Evolutionary conservation across 2,329 filamentous ascomycete species (phyloP).

Genomic region (Cordyceps javanica): DNA sequence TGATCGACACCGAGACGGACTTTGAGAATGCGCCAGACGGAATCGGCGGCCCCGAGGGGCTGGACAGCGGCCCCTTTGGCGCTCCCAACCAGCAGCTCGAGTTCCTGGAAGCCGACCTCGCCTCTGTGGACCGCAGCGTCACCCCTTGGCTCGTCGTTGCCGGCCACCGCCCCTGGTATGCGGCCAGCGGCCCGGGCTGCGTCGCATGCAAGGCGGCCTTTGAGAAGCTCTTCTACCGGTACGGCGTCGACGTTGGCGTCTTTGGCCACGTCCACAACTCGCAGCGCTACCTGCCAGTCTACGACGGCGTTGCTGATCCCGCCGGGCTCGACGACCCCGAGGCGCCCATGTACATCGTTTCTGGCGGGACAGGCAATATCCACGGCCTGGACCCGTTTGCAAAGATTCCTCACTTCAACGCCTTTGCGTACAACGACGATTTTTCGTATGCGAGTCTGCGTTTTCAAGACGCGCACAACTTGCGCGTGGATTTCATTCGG

Average conservation of each 20-base stretch:
- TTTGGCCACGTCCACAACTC: slow-evolving; percentile 56
- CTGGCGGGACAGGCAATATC: slow-evolving; percentile 51
- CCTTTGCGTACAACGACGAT: slow-evolving; percentile 44
- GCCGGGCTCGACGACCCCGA: slow-evolving; percentile 30
- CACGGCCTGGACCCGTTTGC: slow-evolving; percentile 25
- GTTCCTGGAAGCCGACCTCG: slow-evolving; percentile 50
- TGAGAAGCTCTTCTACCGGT: slow-evolving; percentile 46
- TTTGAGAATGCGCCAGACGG: slow-evolving; percentile 23
- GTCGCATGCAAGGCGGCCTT: slow-evolving; percentile 44
- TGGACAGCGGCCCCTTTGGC: slow-evolving; percentile 46
- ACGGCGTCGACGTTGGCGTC: slow-evolving; percentile 50
- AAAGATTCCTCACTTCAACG: slow-evolving; percentile 12
- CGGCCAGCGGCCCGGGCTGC: slow-evolving; percentile 33
- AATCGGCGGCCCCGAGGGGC: slow-evolving; percentile 18
- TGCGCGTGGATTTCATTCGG: slow-evolving; percentile 45
- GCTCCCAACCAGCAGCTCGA: slow-evolving; percentile 41
- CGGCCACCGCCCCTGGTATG: slow-evolving; percentile 43
- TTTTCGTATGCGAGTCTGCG: slow-evolving; percentile 45
- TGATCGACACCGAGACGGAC: slow-evolving; percentile 29
- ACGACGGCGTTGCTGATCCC: slow-evolving; percentile 29
- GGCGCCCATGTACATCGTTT: slow-evolving; percentile 33
- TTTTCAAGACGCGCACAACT: slow-evolving; percentile 37
- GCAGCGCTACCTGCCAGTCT: slow-evolving; percentile 42
- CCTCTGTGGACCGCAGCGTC: slow-evolving; percentile 47
- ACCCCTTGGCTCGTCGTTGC: slow-evolving; percentile 38